Base-by-base conservation (phyloP, 2,329 filamentous ascomycete species). In the Chaetomium globosum region DNA sequence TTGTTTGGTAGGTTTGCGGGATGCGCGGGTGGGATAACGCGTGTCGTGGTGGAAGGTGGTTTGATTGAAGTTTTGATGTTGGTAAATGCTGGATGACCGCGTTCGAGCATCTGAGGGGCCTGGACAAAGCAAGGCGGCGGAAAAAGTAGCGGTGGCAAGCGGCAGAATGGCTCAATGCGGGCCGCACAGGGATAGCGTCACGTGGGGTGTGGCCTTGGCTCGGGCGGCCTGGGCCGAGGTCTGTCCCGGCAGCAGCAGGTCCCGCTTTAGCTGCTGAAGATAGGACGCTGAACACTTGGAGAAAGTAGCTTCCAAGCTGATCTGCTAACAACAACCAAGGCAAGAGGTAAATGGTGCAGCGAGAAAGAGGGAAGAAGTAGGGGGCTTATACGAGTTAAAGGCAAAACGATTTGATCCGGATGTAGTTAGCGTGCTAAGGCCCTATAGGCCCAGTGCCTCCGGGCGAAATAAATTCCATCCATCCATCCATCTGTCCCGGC, bases 81-180 rank as follows among this genome's bases (percentile, higher is more conserved):
- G 57, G 39, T 36, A 33, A 52, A 60, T 51, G 56, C 56, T 21
- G 13, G 23, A 57, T 28, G 33, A 58, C 53, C 16, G 19, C 6
- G 4, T 26, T 19, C 43, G n/a, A n/a, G 19, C 26, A 9, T 43
- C 0, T 21, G 61, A 21, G 57, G 51, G 63, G 60, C 54, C 2
- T 26, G 4, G 30, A 30, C 51, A 28, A 30, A 33, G 46, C 13
- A 49, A 53, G 56, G 60, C 51, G 56, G 61, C 61, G 69, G 66
- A 65, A 69, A 71, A 68, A 67, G 66, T 68, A 66, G 70, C 70
- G 70, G 70, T 52, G 51, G 46, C 1, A 7, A 19, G 51, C 30
- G 70, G 70, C 70, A 71, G 69, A 68, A 71, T 53, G 30, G 49
- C 28, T 10, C 3, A 13, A 8, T 21, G 51, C 48, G 56, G 57